phyloP scores from a whole-genome alignment of 1,284 basidiomycete genomes.

The Vanrija humicola region DNA sequence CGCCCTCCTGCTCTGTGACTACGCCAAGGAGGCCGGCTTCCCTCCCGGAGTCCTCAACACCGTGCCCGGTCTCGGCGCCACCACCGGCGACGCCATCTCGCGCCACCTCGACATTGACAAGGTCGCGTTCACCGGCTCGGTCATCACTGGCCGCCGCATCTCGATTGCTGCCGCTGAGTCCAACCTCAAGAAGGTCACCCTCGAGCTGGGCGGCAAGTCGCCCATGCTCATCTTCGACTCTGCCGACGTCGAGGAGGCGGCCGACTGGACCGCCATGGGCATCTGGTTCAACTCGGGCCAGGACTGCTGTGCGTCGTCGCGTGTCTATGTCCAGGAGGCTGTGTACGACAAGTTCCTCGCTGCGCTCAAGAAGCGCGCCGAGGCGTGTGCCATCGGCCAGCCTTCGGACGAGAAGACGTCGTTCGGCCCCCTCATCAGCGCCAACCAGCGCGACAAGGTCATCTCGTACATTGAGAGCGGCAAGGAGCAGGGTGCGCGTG shows the following conservation, averaged over 20 bases:
- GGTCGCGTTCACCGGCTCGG: conserved; percentile 57
- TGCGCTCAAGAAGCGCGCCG: conserved; percentile 63
- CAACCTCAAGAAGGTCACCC: conserved; percentile 69
- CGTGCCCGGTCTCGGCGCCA: conserved; percentile 70
- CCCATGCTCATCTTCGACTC: conserved; percentile 52
- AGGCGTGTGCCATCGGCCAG: conserved; percentile 64
- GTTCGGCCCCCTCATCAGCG: conserved; percentile 79
- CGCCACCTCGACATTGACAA: conserved; percentile 77
- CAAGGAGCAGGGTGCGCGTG: conserved; percentile 75
- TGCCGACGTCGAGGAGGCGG: conserved; percentile 68
- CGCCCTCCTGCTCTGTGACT: conserved; percentile 60
- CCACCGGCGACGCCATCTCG: conserved; percentile 79
- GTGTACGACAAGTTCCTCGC: conserved; percentile 74
- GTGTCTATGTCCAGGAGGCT: conserved; percentile 79
- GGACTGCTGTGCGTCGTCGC: conserved; percentile 59
- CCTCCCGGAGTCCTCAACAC: conserved; percentile 92
- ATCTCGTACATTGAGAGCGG: conserved; percentile 85
- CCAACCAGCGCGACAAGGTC: conserved; percentile 80
- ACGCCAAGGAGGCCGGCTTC: conserved; percentile 57
- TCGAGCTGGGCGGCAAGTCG: conserved; percentile 57
- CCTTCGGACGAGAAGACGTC: conserved; percentile 69
- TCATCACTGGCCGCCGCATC: conserved; percentile 77
- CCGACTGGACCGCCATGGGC: conserved; percentile 48
- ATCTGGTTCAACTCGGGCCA: conserved; percentile 41
- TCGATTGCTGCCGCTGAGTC: conserved; percentile 75